A percentile compares a stretch with the other conserved stretches of the same genome.
phyloP scores from a whole-genome alignment of 139 green algal genomes.

The Chlamydomonas applanata region DNA sequence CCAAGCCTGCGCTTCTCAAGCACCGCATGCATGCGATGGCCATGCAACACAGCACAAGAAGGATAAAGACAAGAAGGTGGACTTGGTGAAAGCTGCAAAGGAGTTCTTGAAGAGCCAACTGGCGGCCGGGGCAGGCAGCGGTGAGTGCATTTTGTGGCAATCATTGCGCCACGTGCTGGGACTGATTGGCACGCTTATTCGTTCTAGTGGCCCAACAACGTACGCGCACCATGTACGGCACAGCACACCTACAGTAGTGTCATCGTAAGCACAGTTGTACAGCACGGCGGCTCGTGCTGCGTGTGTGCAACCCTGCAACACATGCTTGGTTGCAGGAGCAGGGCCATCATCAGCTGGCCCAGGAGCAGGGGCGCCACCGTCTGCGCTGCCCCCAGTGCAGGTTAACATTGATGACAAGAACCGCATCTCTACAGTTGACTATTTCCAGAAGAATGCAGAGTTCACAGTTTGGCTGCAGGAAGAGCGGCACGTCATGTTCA shows the following conservation, averaged over 20 bases:
- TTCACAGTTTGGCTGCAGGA: slow-evolving; percentile 64
- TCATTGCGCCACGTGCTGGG: too few species aligned
- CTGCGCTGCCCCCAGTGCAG: not conserved
- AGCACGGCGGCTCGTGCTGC: too few species aligned
- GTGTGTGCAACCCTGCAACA: too few species aligned
- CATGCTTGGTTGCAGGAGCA: not conserved
- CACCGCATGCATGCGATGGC: too few species aligned
- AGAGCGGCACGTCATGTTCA: slow-evolving; percentile 41
- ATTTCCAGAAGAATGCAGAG: slow-evolving; percentile 54
- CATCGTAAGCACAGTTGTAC: too few species aligned
- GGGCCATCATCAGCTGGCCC: not conserved
- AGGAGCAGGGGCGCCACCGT: not conserved
- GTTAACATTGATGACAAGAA: not conserved
- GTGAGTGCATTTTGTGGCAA: too few species aligned
- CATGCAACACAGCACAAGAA: slow-evolving; percentile 8
- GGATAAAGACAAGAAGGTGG: slow-evolving; percentile 26
- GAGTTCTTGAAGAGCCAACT: not conserved
- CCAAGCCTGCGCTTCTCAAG: too few species aligned
- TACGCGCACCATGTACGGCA: too few species aligned
- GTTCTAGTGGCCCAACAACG: too few species aligned
- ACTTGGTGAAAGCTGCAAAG: not conserved
- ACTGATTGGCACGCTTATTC: too few species aligned
- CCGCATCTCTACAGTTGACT: slow-evolving; percentile 31
- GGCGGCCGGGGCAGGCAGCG: not conserved
- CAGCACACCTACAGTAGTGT: too few species aligned